Percentiles rank a stretch among this genome's conserved stretches.
phyloP scores from a whole-genome alignment of 148 eudicot species.

The Diospyros lotus region DNA sequence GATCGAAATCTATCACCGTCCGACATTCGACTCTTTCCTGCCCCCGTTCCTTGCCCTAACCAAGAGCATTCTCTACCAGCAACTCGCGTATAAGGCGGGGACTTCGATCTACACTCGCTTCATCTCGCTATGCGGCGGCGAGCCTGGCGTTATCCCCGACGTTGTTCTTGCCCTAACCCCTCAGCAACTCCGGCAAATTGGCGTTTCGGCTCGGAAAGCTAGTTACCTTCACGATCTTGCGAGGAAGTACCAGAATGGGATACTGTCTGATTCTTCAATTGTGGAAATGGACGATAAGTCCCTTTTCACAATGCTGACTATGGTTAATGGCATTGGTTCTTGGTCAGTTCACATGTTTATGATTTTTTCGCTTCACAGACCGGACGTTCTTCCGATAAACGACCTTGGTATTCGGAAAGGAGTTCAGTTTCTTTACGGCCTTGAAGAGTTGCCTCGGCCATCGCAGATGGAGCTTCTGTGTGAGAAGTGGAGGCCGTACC shows the following conservation, averaged over 20 bases:
- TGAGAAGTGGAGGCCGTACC: conserved; percentile 56
- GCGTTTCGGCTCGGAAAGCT: conserved; percentile 50
- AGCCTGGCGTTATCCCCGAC: conserved; percentile 28
- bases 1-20: conserved; percentile 32
- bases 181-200: conserved; percentile 48
- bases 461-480: conserved; percentile 60
- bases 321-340: conserved; percentile 63
- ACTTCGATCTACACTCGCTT: conserved; percentile 53
- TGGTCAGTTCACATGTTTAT: conserved; percentile 71
- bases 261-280: conserved; percentile 38
- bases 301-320: conserved; percentile 52
- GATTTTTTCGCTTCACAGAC: conserved; percentile 54
- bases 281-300: conserved; percentile 54
- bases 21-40: conserved; percentile 41
- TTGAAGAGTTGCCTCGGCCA: conserved; percentile 49
- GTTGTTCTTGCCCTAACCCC: conserved; percentile 35
- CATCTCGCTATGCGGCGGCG: conserved; percentile 45
- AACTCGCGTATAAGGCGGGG: conserved; percentile 58
- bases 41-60: conserved; percentile 54
- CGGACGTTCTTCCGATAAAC: conserved; percentile 52
- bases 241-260: conserved; percentile 43
- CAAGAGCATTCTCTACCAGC: conserved; percentile 53
- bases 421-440: conserved; percentile 39
- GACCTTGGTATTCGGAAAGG: conserved; percentile 55
- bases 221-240: conserved; percentile 51